Percentiles rank a stretch among this genome's conserved stretches.
Conservation (phyloP, 169 alveolate species). For the Toxoplasma gondii region DNA sequence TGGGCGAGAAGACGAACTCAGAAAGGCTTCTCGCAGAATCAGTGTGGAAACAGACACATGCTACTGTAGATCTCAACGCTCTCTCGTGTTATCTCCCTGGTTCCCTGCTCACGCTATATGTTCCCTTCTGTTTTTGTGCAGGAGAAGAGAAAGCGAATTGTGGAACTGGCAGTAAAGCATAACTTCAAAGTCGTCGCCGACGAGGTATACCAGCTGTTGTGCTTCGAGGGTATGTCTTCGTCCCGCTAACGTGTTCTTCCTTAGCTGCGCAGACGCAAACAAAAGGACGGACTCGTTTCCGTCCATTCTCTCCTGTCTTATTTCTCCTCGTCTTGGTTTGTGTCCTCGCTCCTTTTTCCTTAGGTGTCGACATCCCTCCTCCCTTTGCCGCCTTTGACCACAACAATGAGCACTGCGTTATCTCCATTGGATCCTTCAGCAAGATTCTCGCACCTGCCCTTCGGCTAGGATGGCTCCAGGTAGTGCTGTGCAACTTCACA, state of each 20-base stretch:
- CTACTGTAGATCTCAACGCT: too few species aligned
- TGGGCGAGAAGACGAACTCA: too few species aligned
- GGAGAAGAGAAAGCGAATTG: constrained; percentile 42
- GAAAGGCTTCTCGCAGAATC: too few species aligned
- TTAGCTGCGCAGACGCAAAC: not conserved
- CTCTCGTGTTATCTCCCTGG: too few species aligned
- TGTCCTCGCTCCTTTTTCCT: not conserved
- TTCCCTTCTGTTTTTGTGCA: not conserved
- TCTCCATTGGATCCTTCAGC: constrained; percentile 56
- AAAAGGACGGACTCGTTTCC: not conserved
- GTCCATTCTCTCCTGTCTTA: not conserved
- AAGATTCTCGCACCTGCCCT: constrained; percentile 61
- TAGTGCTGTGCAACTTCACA: not conserved
- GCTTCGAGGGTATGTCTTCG: constrained; percentile 39
- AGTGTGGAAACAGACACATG: too few species aligned
- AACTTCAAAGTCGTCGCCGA: constrained; percentile 45
- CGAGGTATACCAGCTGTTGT: constrained; percentile 59
- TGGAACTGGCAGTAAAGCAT: constrained; percentile 45
- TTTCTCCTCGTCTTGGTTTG: not conserved
- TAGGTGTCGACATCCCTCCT: constrained; percentile 50
- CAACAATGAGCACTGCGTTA: not conserved
- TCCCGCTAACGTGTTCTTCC: not conserved
- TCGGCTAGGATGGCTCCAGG: constrained; percentile 64
- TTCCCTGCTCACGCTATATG: too few species aligned
- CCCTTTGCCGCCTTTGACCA: constrained; percentile 39